Conservation (phyloP, 2,329 filamentous ascomycete species). For the Stemphylium beticola region DNA sequence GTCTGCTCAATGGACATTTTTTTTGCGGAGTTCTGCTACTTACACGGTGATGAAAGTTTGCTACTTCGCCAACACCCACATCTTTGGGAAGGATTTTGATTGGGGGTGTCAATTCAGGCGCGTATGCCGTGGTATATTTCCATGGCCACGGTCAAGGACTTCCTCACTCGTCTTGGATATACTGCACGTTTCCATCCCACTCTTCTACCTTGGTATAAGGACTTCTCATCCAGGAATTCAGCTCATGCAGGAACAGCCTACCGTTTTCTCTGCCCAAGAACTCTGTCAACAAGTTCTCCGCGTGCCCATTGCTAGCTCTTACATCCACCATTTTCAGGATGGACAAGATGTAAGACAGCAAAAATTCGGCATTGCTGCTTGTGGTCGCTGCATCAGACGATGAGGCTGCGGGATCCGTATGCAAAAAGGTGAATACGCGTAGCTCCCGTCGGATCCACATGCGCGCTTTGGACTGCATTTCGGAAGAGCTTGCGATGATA, state of each 20-base stretch:
- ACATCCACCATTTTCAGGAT: conserved; percentile 84
- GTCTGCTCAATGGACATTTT: too few species aligned
- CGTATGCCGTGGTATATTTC: too few species aligned
- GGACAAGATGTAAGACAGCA: conserved; percentile 84
- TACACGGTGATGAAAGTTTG: too few species aligned
- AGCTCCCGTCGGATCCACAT: conserved; percentile 85
- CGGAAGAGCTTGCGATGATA: conserved; percentile 67
- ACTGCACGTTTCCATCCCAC: conserved; percentile 84
- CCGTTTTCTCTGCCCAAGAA: conserved; percentile 78
- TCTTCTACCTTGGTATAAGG: conserved; percentile 73
- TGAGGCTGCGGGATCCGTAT: conserved; percentile 43
- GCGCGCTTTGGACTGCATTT: conserved; percentile 76
- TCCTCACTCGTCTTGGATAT: conserved; percentile 44
- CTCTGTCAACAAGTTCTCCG: conserved; percentile 78
- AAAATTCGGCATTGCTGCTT: conserved; percentile 77
- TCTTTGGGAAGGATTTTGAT: too few species aligned
- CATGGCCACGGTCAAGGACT: too few species aligned
- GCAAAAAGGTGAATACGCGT: conserved; percentile 78
- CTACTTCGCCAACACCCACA: too few species aligned
- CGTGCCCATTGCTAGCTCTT: conserved; percentile 77
- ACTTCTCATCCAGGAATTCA: conserved; percentile 81
- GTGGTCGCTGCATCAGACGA: conserved; percentile 30
- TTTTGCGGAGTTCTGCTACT: too few species aligned
- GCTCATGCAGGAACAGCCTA: conserved; percentile 80
- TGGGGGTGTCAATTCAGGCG: too few species aligned